Evolutionary conservation across 2,329 filamentous ascomycete species (phyloP).

Genomic region (Phyllosticta capitalensis): DNA sequence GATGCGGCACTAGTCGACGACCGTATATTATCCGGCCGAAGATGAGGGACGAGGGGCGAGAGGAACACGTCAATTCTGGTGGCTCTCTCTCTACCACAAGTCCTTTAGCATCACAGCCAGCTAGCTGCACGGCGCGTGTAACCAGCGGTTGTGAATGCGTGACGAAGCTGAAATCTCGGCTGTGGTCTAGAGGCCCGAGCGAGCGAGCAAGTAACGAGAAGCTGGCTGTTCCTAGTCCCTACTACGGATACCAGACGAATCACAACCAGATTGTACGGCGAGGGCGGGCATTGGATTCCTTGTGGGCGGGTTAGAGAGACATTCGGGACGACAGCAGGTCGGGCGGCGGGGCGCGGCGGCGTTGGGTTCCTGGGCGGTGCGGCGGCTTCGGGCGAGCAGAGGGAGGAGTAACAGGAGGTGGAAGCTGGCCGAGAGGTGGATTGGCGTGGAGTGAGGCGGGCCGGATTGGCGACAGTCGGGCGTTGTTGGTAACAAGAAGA

Average conservation of each 20-base stretch:
- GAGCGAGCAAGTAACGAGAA: constrained; percentile 2
- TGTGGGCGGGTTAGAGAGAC: constrained; percentile 6
- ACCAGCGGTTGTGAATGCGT: constrained; percentile 9
- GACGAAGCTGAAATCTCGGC: constrained; percentile 4
- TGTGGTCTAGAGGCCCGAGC: constrained; percentile 7
- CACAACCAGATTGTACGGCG: constrained; percentile 5
- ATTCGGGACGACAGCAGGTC: constrained; percentile 1
- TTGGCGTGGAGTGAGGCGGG: too few relatives aligned
- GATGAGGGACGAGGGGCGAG: not conserved
- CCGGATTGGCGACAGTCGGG: too few relatives aligned
- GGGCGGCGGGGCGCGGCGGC: not conserved
- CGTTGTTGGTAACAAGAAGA: too few relatives aligned
- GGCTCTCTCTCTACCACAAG: not conserved
- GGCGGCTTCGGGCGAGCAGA: not conserved
- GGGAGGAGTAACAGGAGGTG: not conserved
- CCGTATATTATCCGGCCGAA: not conserved
- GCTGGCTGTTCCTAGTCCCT: not conserved
- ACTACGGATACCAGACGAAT: not conserved
- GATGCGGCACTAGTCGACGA: constrained; percentile 5
- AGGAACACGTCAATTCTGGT: not conserved
- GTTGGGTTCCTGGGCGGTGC: not conserved
- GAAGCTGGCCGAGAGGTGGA: too few relatives aligned
- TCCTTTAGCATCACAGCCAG: not conserved
- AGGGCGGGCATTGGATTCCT: constrained; percentile 7
- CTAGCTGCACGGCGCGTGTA: constrained; percentile 9